Evolutionary conservation across 805 yeast genomes (phyloP), one percentile per base, ranked within the genome.

Genomic region (Metschnikowia santaceciliae): DNA sequence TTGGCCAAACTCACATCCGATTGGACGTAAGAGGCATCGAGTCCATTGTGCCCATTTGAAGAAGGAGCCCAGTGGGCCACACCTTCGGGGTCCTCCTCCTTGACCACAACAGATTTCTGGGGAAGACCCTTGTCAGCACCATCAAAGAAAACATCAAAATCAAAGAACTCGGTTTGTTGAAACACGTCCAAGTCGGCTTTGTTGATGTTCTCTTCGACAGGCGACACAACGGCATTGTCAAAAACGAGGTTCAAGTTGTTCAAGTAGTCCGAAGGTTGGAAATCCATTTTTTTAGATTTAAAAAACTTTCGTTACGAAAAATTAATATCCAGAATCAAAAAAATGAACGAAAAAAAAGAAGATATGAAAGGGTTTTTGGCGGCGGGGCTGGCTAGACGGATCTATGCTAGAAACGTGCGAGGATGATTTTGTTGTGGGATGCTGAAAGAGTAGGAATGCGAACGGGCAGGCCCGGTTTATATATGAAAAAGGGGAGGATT

Each of bases 261-360:
- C 57, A 74, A 63, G 58, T 71, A 74, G 58, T 74, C 76, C 32
- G 69, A 64, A 40, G 75, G 70, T 57, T 71, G 74, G 57, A 68
- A 72, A 53, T 70, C 71, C 77, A 74, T 74, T 52, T 52, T 53
- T 44, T 44, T 44, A 44, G 47, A 44, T 44, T 44, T 44, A 44
- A 44, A 44, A 23, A 44, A 44, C 33, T 44, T 30, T 57, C 32
- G 42, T 20, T 20, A 23, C 30, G 15, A 36, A 42, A 36, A 34
- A 42, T 34, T 34, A 26, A 42, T 42, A 26, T 43, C 39, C 48
- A 39, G 45, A 39, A 46, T 46, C 46, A 39, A 46, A 46, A 46
- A 46, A 46, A 40, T 46, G 48, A 30, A 23, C 32, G 48, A 39
- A 40, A 46, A 39, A 37, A 46, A 40, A 40, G 46, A 46, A 46